Evolutionary conservation across 768 basidiomycete species (phyloP), one percentile per base, ranked within the genome.

Genomic region (Russula dissimulans): DNA sequence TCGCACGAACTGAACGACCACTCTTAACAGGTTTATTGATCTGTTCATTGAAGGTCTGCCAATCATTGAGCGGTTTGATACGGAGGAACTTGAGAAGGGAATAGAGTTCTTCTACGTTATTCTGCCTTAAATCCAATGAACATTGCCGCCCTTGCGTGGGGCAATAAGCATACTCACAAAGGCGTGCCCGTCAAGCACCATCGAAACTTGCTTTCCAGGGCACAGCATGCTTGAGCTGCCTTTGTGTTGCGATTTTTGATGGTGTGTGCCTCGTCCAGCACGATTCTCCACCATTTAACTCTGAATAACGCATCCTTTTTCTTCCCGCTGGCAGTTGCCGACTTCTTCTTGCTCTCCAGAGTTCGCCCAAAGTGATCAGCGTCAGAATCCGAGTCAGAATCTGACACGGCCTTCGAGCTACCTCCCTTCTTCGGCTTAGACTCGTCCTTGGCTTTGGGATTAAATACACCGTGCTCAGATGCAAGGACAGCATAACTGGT

Each of bases 201-300:
- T 55, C 89, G 78, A 71, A 80, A 93, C 67, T 88, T 90, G 14
- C 81, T 80, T 49, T 85, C 71, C n/a, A 95, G 76, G 6, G 78
- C 87, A 61, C 83, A 89, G 61, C 91, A 91, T 0, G 90, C 92
- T 41, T 85, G 76, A 3, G 91, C 84, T 34, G 81, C 81, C 68
- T 91, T 89, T 0, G 87, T 89, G 39, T 78, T 85, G 52, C 82
- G 78, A 67, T 94, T 92, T 77, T 95, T 95, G 76, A 97, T 95
- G 66, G 87, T 90, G 69, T 97, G 94, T 0, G 94, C 94, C 68
- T 97, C 93, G 68, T 97, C 94, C 90, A 97, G 80, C 31, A 97
- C 87, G 50, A 95, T 78, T 11, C 91, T 79, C 74, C 83, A 87
- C 87, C 91, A 97, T 65, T 84, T 84, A 29, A 91, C 78, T 17